These are phyloP conservation scores for Eucalyptus sp. DNA, from an alignment of 345 rosid genomes.

Conservation along the genomic window DNA sequence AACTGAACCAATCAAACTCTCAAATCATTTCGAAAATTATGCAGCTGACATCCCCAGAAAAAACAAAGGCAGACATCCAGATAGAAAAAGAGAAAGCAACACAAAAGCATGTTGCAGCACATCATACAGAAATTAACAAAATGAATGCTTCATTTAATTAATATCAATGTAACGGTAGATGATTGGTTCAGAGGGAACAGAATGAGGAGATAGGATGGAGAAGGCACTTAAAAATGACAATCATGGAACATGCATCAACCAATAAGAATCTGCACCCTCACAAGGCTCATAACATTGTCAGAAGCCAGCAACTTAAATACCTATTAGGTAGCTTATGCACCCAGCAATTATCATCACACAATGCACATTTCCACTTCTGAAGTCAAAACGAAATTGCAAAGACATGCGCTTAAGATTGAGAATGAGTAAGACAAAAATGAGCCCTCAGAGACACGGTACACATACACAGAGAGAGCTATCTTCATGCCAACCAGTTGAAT, in stretches of 20 bases:
- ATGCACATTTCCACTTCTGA: background rate
- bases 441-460: background rate
- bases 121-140: background rate
- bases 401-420: background rate
- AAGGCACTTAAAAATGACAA: background rate
- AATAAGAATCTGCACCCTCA: background rate
- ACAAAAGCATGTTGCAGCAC: background rate
- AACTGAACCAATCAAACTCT: background rate
- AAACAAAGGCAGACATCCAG: background rate
- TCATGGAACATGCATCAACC: background rate
- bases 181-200: background rate
- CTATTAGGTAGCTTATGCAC: background rate
- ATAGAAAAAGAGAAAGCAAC: background rate
- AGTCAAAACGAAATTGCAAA: background rate
- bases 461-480: background rate
- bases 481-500: background rate
- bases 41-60: background rate
- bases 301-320: background rate
- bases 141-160: background rate
- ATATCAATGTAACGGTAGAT: background rate
- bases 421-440: background rate
- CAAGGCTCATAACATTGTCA: background rate
- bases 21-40: background rate
- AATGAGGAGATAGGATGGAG: background rate
- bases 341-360: background rate